Conservation (phyloP, 2,329 filamentous ascomycete species). For the Xylariaceae sp. region DNA sequence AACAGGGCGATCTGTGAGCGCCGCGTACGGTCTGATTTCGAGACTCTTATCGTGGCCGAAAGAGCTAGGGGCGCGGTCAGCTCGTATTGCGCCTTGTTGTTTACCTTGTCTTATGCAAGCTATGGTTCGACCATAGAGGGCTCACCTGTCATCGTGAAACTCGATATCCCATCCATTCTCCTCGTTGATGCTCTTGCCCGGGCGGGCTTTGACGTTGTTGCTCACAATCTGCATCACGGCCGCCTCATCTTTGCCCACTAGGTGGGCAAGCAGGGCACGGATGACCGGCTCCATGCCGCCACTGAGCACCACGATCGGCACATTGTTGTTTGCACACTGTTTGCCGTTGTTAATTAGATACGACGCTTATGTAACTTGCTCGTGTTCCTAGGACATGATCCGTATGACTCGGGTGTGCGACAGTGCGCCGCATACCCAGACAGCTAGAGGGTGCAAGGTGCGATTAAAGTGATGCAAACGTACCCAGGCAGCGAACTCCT, state of each 20-base stretch:
- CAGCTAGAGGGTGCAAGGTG: too few relatives aligned
- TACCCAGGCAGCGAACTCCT: slow-evolving; percentile 82
- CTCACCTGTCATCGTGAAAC: slow-evolving; percentile 80
- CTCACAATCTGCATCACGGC: slow-evolving; percentile 84
- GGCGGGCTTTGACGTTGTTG: slow-evolving; percentile 68
- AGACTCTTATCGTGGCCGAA: slow-evolving; percentile 98
- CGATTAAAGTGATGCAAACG: neutral
- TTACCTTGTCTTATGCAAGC: neutral
- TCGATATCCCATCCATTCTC: slow-evolving; percentile 83
- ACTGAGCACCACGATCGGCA: slow-evolving; percentile 88
- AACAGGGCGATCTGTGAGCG: slow-evolving; percentile 71
- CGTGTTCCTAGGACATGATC: too few relatives aligned
- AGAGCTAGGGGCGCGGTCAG: slow-evolving; percentile 46
- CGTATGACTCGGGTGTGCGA: too few relatives aligned
- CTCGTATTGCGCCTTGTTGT: neutral
- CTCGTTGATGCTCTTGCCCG: slow-evolving; percentile 71
- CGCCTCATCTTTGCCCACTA: slow-evolving; percentile 73
- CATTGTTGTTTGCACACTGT: slow-evolving; percentile 62
- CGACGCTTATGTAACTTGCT: too few relatives aligned
- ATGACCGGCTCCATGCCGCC: slow-evolving; percentile 94
- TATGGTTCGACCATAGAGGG: too few relatives aligned
- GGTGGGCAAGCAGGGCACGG: slow-evolving; percentile 72
- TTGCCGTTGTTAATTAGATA: neutral
- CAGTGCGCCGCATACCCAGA: too few relatives aligned
- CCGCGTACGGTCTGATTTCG: slow-evolving; percentile 83